A percentile compares a stretch with the other conserved stretches of the same genome.
These are phyloP conservation scores for Cordyceps cicadae DNA, from an alignment of 2,329 filamentous ascomycete genomes.

Conservation along the genomic window DNA sequence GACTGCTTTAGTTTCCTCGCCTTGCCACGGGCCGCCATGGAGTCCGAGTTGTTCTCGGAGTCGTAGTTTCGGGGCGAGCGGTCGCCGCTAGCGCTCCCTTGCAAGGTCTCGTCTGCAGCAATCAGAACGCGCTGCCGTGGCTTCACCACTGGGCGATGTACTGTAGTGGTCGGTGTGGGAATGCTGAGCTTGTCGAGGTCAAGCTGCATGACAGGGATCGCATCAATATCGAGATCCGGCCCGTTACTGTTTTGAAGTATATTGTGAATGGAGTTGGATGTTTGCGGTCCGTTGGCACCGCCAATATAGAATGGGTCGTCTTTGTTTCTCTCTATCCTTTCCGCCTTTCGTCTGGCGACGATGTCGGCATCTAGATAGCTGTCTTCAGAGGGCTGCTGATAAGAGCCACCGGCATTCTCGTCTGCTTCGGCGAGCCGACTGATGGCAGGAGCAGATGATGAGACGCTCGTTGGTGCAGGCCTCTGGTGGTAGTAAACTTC, in stretches of 20 bases:
- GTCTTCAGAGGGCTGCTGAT: constrained; percentile 54
- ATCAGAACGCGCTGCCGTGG: constrained; percentile 57
- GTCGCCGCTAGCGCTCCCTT: constrained; percentile 30
- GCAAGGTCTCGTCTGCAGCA: constrained; percentile 65
- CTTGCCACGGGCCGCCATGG: constrained; percentile 39
- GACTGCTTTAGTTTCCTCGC: constrained; percentile 47
- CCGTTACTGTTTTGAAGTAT: constrained; percentile 66
- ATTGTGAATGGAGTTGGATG: constrained; percentile 70
- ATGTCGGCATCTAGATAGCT: constrained; percentile 65
- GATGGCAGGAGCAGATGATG: constrained; percentile 46
- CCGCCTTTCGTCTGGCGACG: constrained; percentile 62
- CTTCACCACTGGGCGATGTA: constrained; percentile 30
- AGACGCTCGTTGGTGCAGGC: constrained; percentile 41
- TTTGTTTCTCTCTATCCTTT: constrained; percentile 71
- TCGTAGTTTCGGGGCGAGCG: constrained; percentile 43
- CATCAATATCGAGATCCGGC: constrained; percentile 78
- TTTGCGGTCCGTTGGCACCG: constrained; percentile 45
- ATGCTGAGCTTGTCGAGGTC: constrained; percentile 54
- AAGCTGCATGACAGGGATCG: constrained; percentile 92
- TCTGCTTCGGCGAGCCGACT: constrained; percentile 42
- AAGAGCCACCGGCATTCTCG: constrained; percentile 43
- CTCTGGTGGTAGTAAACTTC: constrained; percentile 56
- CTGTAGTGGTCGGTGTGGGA: constrained; percentile 23
- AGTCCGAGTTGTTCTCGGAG: constrained; percentile 44
- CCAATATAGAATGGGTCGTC: constrained; percentile 95